Base-by-base conservation (phyloP, 164 flowering plant genomes). In the Berberis thunbergii region DNA sequence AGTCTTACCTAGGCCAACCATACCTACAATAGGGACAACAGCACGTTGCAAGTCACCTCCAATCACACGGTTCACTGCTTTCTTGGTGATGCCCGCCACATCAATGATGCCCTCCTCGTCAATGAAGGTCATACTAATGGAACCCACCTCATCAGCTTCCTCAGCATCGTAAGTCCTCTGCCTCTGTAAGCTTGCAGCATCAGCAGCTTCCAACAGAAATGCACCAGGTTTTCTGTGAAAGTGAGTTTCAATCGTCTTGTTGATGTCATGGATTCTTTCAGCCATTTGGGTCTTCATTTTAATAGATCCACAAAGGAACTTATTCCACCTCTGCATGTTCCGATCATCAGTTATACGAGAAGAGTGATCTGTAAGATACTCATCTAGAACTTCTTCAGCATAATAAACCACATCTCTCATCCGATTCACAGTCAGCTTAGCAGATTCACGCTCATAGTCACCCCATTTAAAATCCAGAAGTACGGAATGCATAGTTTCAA, bases 1-100 rank as follows among this genome's bases (percentile, higher is more conserved):
- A 1, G 79, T 77, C 68, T 78, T 80, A 3, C 82, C 82, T 3
- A 69, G 13, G 9, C 82, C 77, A 0, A 76, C 79, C 67, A 73
- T 78, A 0, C 84, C 81, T 6, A 59, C 67, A 1, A 76, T 70
- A 4, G 74, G 64, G 52, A 78, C 43, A 6, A 76, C 75, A 1
- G 48, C 44, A 44, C 40, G 41, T 43, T 42, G 65, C 7, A 4
- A 43, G 3, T 60, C 68, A 41, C 60, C 62, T 1, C 61, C 49
- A 44, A 55, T 43, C 68, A 74, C 10, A n/a, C 53, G 7, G 2
- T 10, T 45, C 11, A 71, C 70, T 46, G 43, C 2, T n/a, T 4
- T 5, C 58, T 49, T 7, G 62, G 26, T 26, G 26, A 26, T 26
- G 26, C 26, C 26, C 26, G 0, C 26, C 26, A 26, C 26, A 26